These are phyloP conservation scores for Hyphodiscus sp. DNA, from an alignment of 2,329 filamentous ascomycete genomes.

Conservation along the genomic window DNA sequence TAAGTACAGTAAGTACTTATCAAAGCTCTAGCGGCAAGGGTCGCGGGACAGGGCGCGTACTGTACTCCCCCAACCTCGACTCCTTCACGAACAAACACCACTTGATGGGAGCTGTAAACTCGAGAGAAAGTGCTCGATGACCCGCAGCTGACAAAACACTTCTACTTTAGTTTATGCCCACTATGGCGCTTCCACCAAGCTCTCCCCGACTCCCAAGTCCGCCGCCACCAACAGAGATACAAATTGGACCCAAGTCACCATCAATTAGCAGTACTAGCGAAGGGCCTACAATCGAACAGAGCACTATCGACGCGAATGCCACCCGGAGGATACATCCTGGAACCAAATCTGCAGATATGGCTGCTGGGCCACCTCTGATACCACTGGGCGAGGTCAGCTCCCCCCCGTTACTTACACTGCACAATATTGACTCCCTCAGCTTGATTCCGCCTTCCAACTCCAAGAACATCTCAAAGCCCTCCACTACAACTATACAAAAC, in stretches of 20 bases:
- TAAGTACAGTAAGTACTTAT: no score
- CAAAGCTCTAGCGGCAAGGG: slow-evolving; percentile 1
- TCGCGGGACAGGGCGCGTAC: not conserved
- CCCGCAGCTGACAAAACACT: slow-evolving; percentile 2
- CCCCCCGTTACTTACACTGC: slow-evolving; percentile 3
- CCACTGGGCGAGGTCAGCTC: slow-evolving; percentile 70
- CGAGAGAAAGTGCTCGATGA: not conserved
- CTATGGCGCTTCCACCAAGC: slow-evolving; percentile 59
- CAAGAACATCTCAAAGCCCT: slow-evolving; percentile 95
- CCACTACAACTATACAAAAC: slow-evolving; percentile 73
- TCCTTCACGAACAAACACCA: not conserved
- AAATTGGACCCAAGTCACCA: slow-evolving; percentile 76
- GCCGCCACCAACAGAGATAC: slow-evolving; percentile 89
- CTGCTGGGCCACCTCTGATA: slow-evolving; percentile 80
- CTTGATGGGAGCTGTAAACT: not conserved
- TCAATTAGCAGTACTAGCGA: slow-evolving; percentile 54
- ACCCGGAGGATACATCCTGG: slow-evolving; percentile 84
- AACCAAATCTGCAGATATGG: slow-evolving; percentile 89
- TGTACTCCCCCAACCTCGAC: no score
- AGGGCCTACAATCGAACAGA: slow-evolving; percentile 52
- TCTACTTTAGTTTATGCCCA: slow-evolving; percentile 12
- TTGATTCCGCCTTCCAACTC: slow-evolving; percentile 94
- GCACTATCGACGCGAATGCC: slow-evolving; percentile 64
- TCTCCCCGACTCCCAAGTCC: slow-evolving; percentile 93
- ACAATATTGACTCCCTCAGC: slow-evolving; percentile 44